phyloP scores from a whole-genome alignment of 2,329 filamentous ascomycete genomes.

The Alternaria arborescens region DNA sequence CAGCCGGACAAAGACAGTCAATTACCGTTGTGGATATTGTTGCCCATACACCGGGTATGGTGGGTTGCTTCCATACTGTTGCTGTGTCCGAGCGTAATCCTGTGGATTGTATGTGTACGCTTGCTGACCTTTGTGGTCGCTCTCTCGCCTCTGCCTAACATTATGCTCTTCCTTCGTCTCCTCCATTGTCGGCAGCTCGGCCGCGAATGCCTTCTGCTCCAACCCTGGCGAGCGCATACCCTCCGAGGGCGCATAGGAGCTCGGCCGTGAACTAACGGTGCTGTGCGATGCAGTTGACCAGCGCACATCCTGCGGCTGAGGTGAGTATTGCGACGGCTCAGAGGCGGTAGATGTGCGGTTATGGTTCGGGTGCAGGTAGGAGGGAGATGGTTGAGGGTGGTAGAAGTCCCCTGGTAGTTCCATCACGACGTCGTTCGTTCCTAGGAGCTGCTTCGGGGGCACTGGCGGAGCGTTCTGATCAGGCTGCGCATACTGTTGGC shows the following conservation, averaged over 20 bases:
- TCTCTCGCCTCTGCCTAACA: constrained; percentile 25
- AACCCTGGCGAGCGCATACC: constrained; percentile 46
- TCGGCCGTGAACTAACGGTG: constrained; percentile 43
- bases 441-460: constrained; percentile 30
- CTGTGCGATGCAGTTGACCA: constrained; percentile 46
- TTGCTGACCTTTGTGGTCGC: constrained; percentile 18
- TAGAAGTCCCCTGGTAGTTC: constrained; percentile 56
- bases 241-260: constrained; percentile 47
- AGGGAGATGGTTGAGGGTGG: constrained; percentile 43
- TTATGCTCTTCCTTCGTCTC: constrained; percentile 48
- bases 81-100: constrained; percentile 38
- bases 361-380: constrained; percentile 37
- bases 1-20: neutral
- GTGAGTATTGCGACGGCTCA: constrained; percentile 32
- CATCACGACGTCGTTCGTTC: constrained; percentile 48
- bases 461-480: constrained; percentile 21
- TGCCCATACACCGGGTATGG: constrained; percentile 18
- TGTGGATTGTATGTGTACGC: constrained; percentile 49
- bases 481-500: constrained; percentile 14
- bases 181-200: constrained; percentile 48
- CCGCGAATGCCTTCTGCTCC: constrained; percentile 45
- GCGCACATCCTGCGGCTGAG: constrained; percentile 38
- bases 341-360: constrained; percentile 35
- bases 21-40: neutral
- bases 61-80: constrained; percentile 17